Conservation (phyloP, 2,329 filamentous ascomycete species). For the Hypoxylon sp. region DNA sequence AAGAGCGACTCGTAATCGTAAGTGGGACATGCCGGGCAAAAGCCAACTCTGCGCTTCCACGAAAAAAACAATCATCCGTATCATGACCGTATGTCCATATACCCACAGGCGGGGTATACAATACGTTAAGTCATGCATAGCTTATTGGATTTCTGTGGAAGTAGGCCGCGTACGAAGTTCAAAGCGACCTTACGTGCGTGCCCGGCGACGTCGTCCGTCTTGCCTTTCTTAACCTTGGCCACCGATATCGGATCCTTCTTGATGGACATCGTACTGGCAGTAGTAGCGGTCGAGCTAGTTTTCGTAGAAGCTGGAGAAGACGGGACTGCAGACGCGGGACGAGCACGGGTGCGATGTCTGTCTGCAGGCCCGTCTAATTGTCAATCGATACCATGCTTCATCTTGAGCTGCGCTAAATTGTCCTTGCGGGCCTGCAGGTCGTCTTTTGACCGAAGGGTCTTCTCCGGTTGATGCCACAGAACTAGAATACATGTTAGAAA, state of each 20-base stretch:
- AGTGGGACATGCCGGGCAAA: slow-evolving; percentile 35
- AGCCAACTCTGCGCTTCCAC: slow-evolving; percentile 31
- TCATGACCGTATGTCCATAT: slow-evolving; percentile 36
- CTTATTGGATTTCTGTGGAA: slow-evolving; percentile 51
- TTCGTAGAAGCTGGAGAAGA: slow-evolving; percentile 62
- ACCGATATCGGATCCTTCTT: slow-evolving; percentile 45
- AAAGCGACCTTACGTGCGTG: slow-evolving; percentile 49
- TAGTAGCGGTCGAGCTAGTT: slow-evolving; percentile 46
- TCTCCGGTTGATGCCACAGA: slow-evolving; percentile 73
- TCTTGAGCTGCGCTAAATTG: slow-evolving; percentile 97
- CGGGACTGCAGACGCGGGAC: slow-evolving; percentile 70
- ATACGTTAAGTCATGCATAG: slow-evolving; percentile 50
- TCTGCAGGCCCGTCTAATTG: slow-evolving; percentile 78
- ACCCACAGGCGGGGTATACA: slow-evolving; percentile 34
- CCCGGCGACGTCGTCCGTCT: slow-evolving; percentile 48
- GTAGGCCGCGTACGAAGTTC: slow-evolving; percentile 50
- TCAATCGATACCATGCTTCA: slow-evolving; percentile 99
- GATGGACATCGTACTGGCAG: slow-evolving; percentile 44
- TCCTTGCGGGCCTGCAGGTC: slow-evolving; percentile 94
- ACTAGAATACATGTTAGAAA: slow-evolving; percentile 54
- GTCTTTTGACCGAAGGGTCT: slow-evolving; percentile 85
- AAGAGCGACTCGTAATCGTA: slow-evolving; percentile 37
- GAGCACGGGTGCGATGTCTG: slow-evolving; percentile 57
- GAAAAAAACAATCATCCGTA: slow-evolving; percentile 25
- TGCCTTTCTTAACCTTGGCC: slow-evolving; percentile 47